phyloP scores from a whole-genome alignment of 805 yeast genomes.

The Teunomyces kruisii region DNA sequence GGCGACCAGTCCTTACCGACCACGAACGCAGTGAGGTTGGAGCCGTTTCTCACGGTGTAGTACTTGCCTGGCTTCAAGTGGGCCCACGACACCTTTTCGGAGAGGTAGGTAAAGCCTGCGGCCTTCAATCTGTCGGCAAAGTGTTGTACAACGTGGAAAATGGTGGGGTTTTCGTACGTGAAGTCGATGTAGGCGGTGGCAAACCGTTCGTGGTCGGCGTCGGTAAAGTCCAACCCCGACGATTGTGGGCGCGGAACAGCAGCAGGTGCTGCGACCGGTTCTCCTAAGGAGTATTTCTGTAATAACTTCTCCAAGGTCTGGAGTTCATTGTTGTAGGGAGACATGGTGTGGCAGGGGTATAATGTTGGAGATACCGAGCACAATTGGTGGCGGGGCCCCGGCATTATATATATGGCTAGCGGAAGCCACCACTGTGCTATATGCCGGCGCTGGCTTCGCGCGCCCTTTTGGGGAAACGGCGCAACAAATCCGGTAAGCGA shows the following conservation, averaged over 20 bases:
- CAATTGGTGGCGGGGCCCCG: neutral
- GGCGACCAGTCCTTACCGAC: conserved; percentile 68
- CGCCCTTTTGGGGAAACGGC: neutral
- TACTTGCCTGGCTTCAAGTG: conserved; percentile 52
- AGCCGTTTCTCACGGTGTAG: conserved; percentile 68
- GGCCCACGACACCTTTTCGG: conserved; percentile 62
- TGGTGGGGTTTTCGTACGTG: conserved; percentile 72
- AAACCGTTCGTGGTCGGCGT: conserved; percentile 9
- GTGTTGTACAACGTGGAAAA: conserved; percentile 64
- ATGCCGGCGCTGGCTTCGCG: neutral
- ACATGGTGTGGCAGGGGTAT: neutral
- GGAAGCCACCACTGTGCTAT: conserved; percentile 1
- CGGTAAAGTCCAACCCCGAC: neutral
- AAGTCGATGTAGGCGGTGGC: conserved; percentile 64
- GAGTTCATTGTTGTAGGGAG: conserved; percentile 1
- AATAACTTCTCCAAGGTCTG: conserved; percentile 1
- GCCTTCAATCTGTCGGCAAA: conserved; percentile 48
- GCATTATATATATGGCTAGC: neutral
- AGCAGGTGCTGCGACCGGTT: neutral
- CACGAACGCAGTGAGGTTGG: conserved; percentile 66
- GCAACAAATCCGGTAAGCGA: no score
- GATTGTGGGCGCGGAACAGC: neutral
- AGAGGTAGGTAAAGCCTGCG: conserved; percentile 63
- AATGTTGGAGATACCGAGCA: neutral
- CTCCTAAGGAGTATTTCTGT: conserved; percentile 1